These are phyloP conservation scores for Pseudogymnoascus sp. DNA, from an alignment of 2,329 filamentous ascomycete genomes.

Conservation along the genomic window DNA sequence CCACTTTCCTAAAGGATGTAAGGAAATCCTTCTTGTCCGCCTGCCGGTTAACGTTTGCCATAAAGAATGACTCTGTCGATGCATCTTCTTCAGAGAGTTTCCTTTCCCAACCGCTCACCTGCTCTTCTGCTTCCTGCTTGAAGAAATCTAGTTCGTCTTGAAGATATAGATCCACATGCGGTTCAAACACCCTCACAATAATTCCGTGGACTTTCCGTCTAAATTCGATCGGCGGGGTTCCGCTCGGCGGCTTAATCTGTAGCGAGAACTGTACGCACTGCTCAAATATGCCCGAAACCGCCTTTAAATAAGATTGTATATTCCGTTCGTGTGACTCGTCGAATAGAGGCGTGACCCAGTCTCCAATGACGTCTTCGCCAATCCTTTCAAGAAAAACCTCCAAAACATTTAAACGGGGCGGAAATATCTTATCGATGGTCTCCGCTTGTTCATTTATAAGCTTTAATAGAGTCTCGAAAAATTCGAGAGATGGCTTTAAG, in stretches of 20 bases:
- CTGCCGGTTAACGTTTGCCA: slow-evolving; percentile 89
- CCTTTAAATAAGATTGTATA: slow-evolving; percentile 71
- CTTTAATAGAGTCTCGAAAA: slow-evolving; percentile 66
- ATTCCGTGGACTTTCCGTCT: slow-evolving; percentile 58
- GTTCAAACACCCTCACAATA: slow-evolving; percentile 71
- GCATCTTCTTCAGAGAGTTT: slow-evolving; percentile 86
- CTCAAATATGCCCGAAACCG: slow-evolving; percentile 79
- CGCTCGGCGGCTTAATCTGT: slow-evolving; percentile 59
- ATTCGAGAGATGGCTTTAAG: slow-evolving; percentile 70
- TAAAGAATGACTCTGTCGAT: slow-evolving; percentile 84
- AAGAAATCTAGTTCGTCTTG: slow-evolving; percentile 87
- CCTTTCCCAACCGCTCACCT: slow-evolving; percentile 83
- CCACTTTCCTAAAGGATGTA: slow-evolving; percentile 94
- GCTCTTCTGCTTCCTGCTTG: slow-evolving; percentile 62
- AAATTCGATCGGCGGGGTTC: slow-evolving; percentile 49
- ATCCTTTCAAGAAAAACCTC: slow-evolving; percentile 74
- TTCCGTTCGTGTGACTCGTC: slow-evolving; percentile 76
- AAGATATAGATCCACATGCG: slow-evolving; percentile 87
- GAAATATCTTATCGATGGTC: slow-evolving; percentile 77
- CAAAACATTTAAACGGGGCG: slow-evolving; percentile 60
- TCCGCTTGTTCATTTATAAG: slow-evolving; percentile 76
- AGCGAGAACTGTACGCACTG: slow-evolving; percentile 73
- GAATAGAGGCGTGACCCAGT: slow-evolving; percentile 77
- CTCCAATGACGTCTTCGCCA: slow-evolving; percentile 72
- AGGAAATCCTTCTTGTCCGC: slow-evolving; percentile 95